Conservation (phyloP, 306 rosid genomes). For the Quercus dentata region DNA sequence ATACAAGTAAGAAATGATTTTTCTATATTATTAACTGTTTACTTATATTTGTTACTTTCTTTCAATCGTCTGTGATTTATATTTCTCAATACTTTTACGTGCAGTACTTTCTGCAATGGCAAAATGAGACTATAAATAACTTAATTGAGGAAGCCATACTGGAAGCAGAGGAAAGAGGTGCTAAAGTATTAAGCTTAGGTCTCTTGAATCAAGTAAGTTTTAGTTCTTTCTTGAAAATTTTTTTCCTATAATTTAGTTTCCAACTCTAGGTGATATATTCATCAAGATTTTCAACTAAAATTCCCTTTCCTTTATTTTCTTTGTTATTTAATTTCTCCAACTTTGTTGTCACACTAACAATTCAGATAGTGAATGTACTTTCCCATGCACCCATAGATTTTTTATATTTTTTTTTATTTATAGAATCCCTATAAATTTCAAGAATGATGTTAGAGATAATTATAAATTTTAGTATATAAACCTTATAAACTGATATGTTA, state of each 20-base stretch:
- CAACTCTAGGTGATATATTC: too few relatives aligned
- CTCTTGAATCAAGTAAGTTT: background rate
- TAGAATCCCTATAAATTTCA: too few relatives aligned
- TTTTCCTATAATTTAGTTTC: background rate
- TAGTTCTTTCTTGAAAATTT: background rate
- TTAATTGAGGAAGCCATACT: background rate
- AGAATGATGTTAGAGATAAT: too few relatives aligned
- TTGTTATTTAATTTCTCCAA: too few relatives aligned
- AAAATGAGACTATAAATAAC: background rate
- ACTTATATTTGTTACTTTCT: background rate
- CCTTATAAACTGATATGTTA: too few relatives aligned
- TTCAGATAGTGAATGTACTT: too few relatives aligned
- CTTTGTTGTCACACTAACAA: too few relatives aligned
- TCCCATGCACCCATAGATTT: too few relatives aligned
- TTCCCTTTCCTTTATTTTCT: too few relatives aligned
- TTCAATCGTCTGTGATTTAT: background rate
- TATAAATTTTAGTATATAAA: too few relatives aligned
- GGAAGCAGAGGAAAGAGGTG: background rate
- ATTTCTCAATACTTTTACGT: background rate
- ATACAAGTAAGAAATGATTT: slow-evolving; percentile 3
- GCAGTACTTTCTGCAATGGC: background rate
- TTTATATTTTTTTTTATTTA: too few relatives aligned
- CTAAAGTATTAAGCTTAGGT: background rate
- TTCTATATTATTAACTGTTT: background rate
- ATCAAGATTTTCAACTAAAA: too few relatives aligned